Base-by-base conservation (phyloP, 257 asterid species). In the Vinca minor region DNA sequence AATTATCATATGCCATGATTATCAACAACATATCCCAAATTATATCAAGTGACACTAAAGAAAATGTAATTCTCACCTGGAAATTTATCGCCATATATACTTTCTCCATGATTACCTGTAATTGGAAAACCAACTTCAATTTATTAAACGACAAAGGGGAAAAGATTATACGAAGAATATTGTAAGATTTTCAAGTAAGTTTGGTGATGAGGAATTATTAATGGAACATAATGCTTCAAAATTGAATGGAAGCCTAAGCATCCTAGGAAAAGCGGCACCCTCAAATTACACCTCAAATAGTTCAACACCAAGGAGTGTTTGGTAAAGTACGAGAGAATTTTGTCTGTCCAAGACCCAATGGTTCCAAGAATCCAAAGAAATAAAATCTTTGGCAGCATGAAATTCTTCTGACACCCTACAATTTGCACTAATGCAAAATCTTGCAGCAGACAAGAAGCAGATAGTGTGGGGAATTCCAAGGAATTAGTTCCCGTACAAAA, bases 41-140 rank as follows among this genome's bases (percentile, higher is more conserved):
- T 3, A 36, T 65, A 64, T 11, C 63, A 70, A 50, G 61, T 23
- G 48, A 38, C 58, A 55, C 44, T 26, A 35, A 65, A 71, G 46
- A 52, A 62, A 44, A 38, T 25, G 54, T 7, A 56, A 28, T 76
- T 68, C 79, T 71, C 84, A 86, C 99, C 97, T 77, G 99, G 97
- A 79, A 93, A 93, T 59, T 78, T 79, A 44, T 83, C 92, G 20
- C 77, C 94, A 32, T 87, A 93, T 74, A 93, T 89, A 46, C 95
- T 89, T 71, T 93, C 99, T 35, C 99, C 99, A 76, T 52, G 82
- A 62, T 84, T 77, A 38, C 99, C 99, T 93, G 86, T 65, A 76
- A 74, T 68, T 58, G 29, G 18, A 59, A 79, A 69, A 64, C 4
- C 39, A 63, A 57, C 42, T 68, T 36, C 53, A 48, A 20, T 49